phyloP scores from a whole-genome alignment of 1,284 basidiomycete species.

The Agroathelia rolfsii region DNA sequence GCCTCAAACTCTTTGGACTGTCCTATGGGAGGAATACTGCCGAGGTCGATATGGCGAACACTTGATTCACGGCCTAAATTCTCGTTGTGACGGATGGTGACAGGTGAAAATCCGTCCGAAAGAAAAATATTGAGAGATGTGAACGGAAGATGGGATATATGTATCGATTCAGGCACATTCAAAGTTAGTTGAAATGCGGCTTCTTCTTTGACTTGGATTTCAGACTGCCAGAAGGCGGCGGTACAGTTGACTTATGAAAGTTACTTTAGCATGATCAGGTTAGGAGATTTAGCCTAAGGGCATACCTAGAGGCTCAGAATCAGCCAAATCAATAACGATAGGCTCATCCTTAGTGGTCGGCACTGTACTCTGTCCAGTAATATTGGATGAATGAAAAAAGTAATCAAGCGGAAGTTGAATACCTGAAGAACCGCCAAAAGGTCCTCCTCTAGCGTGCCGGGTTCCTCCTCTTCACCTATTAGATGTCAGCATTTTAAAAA shows the following conservation, averaged over 20 bases:
- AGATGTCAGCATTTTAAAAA: slow-evolving; percentile 17
- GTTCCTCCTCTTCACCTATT: slow-evolving; percentile 32
- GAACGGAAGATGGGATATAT: slow-evolving; percentile 49
- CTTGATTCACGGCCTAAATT: slow-evolving; percentile 8
- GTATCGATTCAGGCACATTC: slow-evolving; percentile 32
- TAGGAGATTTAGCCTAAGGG: slow-evolving; percentile 10
- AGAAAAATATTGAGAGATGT: slow-evolving; percentile 48
- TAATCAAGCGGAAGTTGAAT: slow-evolving; percentile 6
- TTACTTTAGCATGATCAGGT: slow-evolving; percentile 6
- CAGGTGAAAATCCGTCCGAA: slow-evolving; percentile 31
- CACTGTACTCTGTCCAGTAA: slow-evolving; percentile 50
- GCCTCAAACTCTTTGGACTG: slow-evolving; percentile 20
- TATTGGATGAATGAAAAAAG: slow-evolving; percentile 4
- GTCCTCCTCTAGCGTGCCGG: slow-evolving; percentile 48
- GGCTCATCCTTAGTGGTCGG: slow-evolving; percentile 45
- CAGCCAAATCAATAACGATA: slow-evolving; percentile 52
- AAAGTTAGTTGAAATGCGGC: slow-evolving; percentile 68
- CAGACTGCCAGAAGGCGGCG: slow-evolving; percentile 60
- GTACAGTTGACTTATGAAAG: slow-evolving; percentile 47
- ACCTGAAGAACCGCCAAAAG: slow-evolving; percentile 63
- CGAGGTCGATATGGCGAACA: slow-evolving; percentile 34
- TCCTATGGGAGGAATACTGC: slow-evolving; percentile 19
- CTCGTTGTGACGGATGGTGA: slow-evolving; percentile 36
- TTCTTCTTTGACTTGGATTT: slow-evolving; percentile 48
- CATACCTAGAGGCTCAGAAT: slow-evolving; percentile 57